Base-by-base conservation (phyloP, 1,284 basidiomycete genomes). In the Laetiporus sulphureus region DNA sequence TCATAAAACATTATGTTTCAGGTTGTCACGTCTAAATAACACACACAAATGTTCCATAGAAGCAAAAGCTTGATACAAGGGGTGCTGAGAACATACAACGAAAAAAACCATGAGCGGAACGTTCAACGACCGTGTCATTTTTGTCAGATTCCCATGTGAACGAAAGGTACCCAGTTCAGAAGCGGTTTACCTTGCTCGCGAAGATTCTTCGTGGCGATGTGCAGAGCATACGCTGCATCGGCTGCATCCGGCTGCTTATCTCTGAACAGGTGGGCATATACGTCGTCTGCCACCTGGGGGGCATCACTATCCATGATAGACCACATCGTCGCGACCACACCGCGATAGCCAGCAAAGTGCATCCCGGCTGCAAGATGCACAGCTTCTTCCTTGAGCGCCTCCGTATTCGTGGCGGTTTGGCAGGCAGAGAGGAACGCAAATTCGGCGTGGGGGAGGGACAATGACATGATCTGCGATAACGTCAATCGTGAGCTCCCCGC, bases 341-440 rank as follows among this genome's bases (percentile, higher is more conserved):
- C 41, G n/a, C 44, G 43, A 34, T 41, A 55, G n/a, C 57, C 57
- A 12, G 51, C 47, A 12, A 52, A 44, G 19, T 51, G 46, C 57
- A 59, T 45, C 16, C 49, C 50, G 16, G 54, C 54, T 1, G 56
- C 54, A 13, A 59, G 50, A 38, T 57, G 54, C 13, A 54, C 45
- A 18, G 48, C 40, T 41, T 57, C 51, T 7, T 53, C 55, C 4
- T 54, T 40, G 2, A 49, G 46, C 10, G 42, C 40, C 15, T 44
- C 40, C 25, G 55, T 50, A 13, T 49, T 51, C 13, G 46, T 46
- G 18, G 53, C 52, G n/a, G 56, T 57, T 32, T 58, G 48, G 37
- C 55, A 59, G n/a, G 57, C 54, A 13, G 51, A 54, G 20, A 58
- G 50, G 37, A 56, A 53, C 15, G 52, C 55, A 37, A 57, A 47